Conservation (phyloP, 164 flowering plant species). For the Stephania cephalantha region DNA sequence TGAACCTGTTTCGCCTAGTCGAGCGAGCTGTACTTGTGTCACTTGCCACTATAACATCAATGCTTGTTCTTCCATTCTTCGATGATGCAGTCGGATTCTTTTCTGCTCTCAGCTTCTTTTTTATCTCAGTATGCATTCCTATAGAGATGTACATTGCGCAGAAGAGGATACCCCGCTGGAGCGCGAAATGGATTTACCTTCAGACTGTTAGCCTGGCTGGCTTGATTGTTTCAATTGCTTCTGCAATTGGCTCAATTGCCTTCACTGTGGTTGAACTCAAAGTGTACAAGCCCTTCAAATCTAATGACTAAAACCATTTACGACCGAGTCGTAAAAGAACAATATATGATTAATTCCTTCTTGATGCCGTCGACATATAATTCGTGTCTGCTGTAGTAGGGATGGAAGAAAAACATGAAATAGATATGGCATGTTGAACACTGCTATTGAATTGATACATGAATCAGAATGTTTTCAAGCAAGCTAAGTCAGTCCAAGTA, state of each 20-base stretch:
- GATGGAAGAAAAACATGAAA: too few relatives aligned
- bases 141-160: constrained; percentile 61
- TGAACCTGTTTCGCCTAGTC: constrained; percentile 43
- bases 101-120: constrained; percentile 63
- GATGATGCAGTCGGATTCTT: constrained; percentile 53
- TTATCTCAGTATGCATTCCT: constrained; percentile 55
- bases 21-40: constrained; percentile 47
- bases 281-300: constrained; percentile 41
- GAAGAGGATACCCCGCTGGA: constrained; percentile 53
- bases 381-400: too few relatives aligned
- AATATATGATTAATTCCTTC: too few relatives aligned
- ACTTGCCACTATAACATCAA: constrained; percentile 44
- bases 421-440: too few relatives aligned
- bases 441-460: too few relatives aligned
- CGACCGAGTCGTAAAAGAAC: too few relatives aligned
- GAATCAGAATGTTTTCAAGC: too few relatives aligned
- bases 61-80: constrained; percentile 56
- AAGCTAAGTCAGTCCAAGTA: too few relatives aligned
- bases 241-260: constrained; percentile 50
- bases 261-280: constrained; percentile 44
- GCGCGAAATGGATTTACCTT: constrained; percentile 47
- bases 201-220: constrained; percentile 49
- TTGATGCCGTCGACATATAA: too few relatives aligned
- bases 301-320: constrained; percentile 20
- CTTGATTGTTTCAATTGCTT: constrained; percentile 39